phyloP scores from a whole-genome alignment of 129 eudicot genomes.

The Scalesia atractyloides region DNA sequence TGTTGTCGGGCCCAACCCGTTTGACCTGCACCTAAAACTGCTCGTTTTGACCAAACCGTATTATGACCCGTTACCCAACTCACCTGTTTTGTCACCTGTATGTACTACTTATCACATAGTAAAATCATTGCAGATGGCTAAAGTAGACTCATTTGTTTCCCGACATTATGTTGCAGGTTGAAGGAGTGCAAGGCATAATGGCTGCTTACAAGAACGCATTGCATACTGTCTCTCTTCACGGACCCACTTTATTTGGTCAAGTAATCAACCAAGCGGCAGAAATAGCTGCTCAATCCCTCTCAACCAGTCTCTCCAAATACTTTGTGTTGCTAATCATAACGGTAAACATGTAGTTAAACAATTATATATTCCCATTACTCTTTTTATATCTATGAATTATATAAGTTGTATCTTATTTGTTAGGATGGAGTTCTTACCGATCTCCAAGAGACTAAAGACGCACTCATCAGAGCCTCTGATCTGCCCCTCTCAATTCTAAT shows the following conservation, averaged over 20 bases:
- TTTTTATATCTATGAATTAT: not conserved
- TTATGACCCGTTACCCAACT: too few species aligned
- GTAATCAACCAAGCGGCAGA: conserved; percentile 82
- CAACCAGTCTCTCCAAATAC: conserved; percentile 55
- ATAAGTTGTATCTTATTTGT: not conserved
- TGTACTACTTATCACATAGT: not conserved
- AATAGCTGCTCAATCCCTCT: conserved; percentile 73
- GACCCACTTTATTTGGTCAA: conserved; percentile 88
- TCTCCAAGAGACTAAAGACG: conserved; percentile 84
- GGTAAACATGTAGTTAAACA: conserved; percentile 41
- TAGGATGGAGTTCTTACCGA: conserved; percentile 95
- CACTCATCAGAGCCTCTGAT: conserved; percentile 88
- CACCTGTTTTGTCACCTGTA: not conserved
- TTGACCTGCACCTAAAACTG: not conserved
- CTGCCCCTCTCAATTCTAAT: conserved; percentile 87
- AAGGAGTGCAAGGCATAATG: conserved; percentile 90
- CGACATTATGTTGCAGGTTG: conserved; percentile 42
- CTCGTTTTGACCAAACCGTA: not conserved
- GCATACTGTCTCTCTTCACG: conserved; percentile 65
- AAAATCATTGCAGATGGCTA: not conserved
- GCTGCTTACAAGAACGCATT: conserved; percentile 66
- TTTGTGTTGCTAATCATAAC: conserved; percentile 86
- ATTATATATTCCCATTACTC: not conserved
- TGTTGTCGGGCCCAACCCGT: not conserved
- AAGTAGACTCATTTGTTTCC: conserved; percentile 12